Evolutionary conservation across 2,329 filamentous ascomycete species (phyloP).

Genomic region (Fusarium heterosporum): DNA sequence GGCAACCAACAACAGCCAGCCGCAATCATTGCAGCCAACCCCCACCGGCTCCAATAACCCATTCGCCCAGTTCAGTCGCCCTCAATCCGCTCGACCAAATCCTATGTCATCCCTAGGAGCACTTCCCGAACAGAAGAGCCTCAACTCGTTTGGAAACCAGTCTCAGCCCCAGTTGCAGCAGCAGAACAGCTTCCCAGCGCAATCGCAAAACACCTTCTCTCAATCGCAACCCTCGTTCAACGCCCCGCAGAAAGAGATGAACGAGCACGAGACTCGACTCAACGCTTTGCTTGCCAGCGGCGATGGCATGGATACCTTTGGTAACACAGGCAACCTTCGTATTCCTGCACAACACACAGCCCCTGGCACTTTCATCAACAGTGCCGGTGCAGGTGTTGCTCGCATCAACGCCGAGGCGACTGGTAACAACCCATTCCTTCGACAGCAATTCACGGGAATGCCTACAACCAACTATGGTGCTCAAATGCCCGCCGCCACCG

Average conservation of each 20-base stretch:
- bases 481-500: constrained; percentile 66
- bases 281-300: constrained; percentile 88
- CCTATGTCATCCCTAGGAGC: constrained; percentile 77
- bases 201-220: constrained; percentile 52
- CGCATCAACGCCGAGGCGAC: constrained; percentile 77
- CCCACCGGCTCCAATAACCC: constrained; percentile 98
- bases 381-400: constrained; percentile 83
- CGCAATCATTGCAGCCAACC: constrained; percentile 78
- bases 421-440: constrained; percentile 90
- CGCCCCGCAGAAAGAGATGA: constrained; percentile 65
- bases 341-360: constrained; percentile 97
- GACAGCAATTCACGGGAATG: constrained; percentile 84
- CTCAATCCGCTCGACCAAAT: constrained; percentile 62
- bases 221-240: constrained; percentile 49
- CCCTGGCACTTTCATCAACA: constrained; percentile 96
- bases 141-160: constrained; percentile 65
- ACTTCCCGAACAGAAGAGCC: constrained; percentile 85
- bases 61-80: constrained; percentile 81
- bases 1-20: constrained; percentile 72
- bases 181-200: constrained; percentile 49
- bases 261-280: constrained; percentile 77
- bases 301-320: constrained; percentile 96
- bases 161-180: constrained; percentile 58
- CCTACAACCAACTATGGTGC: constrained; percentile 67
- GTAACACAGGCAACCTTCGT: constrained; percentile 94